Percentiles rank a stretch among this genome's conserved stretches.
These are phyloP conservation scores for Kalmanozyma brasiliensis DNA, from an alignment of 1,284 basidiomycete genomes.

Conservation along the genomic window DNA sequence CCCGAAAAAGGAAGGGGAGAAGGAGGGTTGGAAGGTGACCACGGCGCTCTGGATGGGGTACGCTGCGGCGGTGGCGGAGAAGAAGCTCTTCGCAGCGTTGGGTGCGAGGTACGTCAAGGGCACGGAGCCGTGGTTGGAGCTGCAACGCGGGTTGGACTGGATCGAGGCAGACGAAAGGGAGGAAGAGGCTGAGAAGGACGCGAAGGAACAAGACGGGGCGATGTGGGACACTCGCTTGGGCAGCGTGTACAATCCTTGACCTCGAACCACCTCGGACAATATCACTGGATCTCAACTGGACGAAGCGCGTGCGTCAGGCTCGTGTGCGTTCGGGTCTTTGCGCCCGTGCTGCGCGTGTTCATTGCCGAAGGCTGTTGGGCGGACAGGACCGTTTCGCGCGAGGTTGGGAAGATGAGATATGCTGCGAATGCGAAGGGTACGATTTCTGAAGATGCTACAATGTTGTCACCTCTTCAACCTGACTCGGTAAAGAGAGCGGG, in stretches of 20 bases:
- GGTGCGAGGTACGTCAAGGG: constrained; percentile 50
- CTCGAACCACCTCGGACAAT: too few relatives aligned
- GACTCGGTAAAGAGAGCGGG: constrained; percentile 49
- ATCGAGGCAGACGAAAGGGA: neutral
- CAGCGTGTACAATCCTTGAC: constrained; percentile 19
- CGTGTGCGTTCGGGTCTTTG: too few relatives aligned
- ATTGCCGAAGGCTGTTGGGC: too few relatives aligned
- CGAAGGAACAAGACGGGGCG: neutral
- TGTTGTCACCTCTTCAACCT: constrained; percentile 5
- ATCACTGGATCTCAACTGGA: too few relatives aligned
- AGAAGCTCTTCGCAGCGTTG: constrained; percentile 24
- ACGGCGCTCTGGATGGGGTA: constrained; percentile 14
- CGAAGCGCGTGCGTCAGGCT: neutral
- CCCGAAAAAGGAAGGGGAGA: constrained; percentile 56
- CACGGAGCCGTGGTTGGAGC: constrained; percentile 47
- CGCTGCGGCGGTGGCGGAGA: constrained; percentile 27
- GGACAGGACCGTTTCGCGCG: too few relatives aligned
- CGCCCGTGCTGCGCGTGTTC: too few relatives aligned
- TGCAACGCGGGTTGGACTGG: constrained; percentile 24
- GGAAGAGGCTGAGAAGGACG: too few relatives aligned
- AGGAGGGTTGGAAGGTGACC: constrained; percentile 3
- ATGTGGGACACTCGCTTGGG: constrained; percentile 30
- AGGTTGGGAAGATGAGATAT: neutral
- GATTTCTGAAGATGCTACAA: neutral
- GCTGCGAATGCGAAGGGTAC: constrained; percentile 1